A percentile compares a stretch with the other conserved stretches of the same genome.
Evolutionary conservation across 345 rosid species (phyloP).

Genomic region (rapeseed (Brassica napus)): Da-Ae NC_063450.1:17932501-17933000

Average conservation of each 20-base stretch:
- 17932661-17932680: background rate
- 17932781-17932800: background rate
- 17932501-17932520: too few species aligned
- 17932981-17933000: background rate
- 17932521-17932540: too few species aligned
- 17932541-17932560: background rate
- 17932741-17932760: background rate
- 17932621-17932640: background rate
- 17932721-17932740: background rate
- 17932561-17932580: too few species aligned
- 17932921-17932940: constrained; percentile 10
- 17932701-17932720: background rate
- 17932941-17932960: constrained; percentile 19
- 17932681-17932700: background rate
- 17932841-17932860: background rate
- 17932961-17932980: constrained; percentile 4
- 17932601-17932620: background rate
- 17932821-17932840: constrained; percentile 15
- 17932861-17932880: background rate
- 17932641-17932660: background rate
- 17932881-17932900: background rate
- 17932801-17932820: background rate
- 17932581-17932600: background rate
- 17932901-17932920: background rate
- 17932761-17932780: background rate